A percentile compares a stretch with the other conserved stretches of the same genome.
These are phyloP conservation scores for Globomyces pollinis-pini DNA, from an alignment of 192 early-diverging fungal genomes.

Conservation along the genomic window DNA sequence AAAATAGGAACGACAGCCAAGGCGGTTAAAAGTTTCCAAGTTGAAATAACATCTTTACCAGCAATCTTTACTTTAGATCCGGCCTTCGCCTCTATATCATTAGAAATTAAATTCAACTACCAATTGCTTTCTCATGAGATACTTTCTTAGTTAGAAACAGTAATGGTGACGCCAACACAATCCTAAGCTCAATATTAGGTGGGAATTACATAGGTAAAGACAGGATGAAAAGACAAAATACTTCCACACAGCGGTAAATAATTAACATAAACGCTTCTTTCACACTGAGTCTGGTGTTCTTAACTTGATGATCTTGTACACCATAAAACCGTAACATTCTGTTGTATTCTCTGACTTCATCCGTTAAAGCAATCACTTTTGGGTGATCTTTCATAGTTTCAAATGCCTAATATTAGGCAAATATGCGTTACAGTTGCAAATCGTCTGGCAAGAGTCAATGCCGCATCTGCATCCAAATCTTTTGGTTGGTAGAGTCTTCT, in stretches of 20 bases:
- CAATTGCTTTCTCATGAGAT: slow-evolving; percentile 15
- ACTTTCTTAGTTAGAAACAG: slow-evolving; percentile 16
- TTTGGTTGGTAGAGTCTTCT: slow-evolving; percentile 83
- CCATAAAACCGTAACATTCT: slow-evolving; percentile 85
- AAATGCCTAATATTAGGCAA: slow-evolving; percentile 57
- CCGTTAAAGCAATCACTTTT: slow-evolving; percentile 68
- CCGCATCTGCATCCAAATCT: slow-evolving; percentile 76
- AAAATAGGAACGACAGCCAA: slow-evolving; percentile 4
- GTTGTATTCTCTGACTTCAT: slow-evolving; percentile 78
- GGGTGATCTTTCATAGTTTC: slow-evolving; percentile 73
- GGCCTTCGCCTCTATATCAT: no score
- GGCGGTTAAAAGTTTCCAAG: slow-evolving; percentile 69
- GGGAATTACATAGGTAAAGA: slow-evolving; percentile 89
- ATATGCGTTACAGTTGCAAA: slow-evolving; percentile 41
- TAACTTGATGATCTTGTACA: slow-evolving; percentile 92
- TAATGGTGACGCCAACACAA: slow-evolving; percentile 7
- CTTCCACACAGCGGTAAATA: slow-evolving; percentile 57
- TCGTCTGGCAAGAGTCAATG: slow-evolving; percentile 81
- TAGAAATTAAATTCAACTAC: slow-evolving; percentile 27
- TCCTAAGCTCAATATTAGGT: slow-evolving; percentile 18
- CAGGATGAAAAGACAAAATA: slow-evolving; percentile 65
- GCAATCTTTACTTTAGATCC: slow-evolving; percentile 92
- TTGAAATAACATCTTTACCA: slow-evolving; percentile 89
- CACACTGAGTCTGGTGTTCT: slow-evolving; percentile 64
- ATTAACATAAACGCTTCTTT: slow-evolving; percentile 59